Evolutionary conservation across 1,284 basidiomycete genomes (phyloP), one percentile per base, ranked within the genome.

Genomic region (Ganoderma sinense): DNA sequence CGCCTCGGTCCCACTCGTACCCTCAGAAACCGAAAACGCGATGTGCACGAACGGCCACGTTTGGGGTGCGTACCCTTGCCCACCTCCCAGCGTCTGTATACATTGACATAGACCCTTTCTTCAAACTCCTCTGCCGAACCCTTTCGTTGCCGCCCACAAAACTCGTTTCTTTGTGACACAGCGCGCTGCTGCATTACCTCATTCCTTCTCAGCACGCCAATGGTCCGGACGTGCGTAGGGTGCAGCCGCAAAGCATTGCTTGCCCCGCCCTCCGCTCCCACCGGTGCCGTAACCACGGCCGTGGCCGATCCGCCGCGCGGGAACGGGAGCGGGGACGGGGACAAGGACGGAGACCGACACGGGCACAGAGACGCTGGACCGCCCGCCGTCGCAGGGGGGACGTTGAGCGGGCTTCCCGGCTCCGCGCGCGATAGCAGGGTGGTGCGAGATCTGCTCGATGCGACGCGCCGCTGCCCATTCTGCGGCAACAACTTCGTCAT

Each of bases 161-260:
- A 23, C 29, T 31, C 13, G 3, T 43, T 63, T 29, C n/a, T 40
- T 18, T 26, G 4, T 67, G 67, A 71, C 69, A 69, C 75, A 92
- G 91, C 84, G 62, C 87, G 91, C 59, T 93, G 92, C 77, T 91
- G 90, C 18, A 83, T 93, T 66, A 93, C 91, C 59, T 90, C 90
- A 45, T 90, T 92, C 78, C 86, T 93, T 66, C 83, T 93, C 41
- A 83, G 90, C 36, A 92, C 91, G 66, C 85, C 90, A 18, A 84
- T 82, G 80, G 89, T 91, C 29, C 85, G 91, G 67, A 92, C 91
- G 13, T 93, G 91, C 78, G 81, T 91, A 51, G 89, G 90, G 51
- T 93, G 92, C 76, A 85, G 86, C 74, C 84, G 91, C 65, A 93
- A 93, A 78, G 90, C 91, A 13, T 87, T 92, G 73, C 81, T 91